Conservation (phyloP, 768 basidiomycete species). For the Trametes maxima region DNA sequence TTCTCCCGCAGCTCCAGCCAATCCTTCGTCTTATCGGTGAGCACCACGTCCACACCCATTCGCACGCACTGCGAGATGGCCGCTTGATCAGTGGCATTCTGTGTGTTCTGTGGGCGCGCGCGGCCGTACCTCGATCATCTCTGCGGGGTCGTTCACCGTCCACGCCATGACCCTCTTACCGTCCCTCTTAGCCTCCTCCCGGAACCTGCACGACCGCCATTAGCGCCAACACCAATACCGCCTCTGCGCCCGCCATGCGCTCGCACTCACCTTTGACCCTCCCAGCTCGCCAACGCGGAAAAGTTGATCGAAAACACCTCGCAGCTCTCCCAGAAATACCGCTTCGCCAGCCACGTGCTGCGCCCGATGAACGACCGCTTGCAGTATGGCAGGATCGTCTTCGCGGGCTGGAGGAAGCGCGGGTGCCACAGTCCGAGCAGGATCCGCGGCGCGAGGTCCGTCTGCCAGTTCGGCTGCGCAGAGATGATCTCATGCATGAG, state of each 20-base stretch:
- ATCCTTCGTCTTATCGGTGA: constrained; percentile 72
- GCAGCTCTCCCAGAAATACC: constrained; percentile 87
- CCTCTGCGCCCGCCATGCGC: background rate
- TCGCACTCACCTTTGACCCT: constrained; percentile 50
- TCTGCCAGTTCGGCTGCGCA: constrained; percentile 68
- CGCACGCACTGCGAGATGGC: constrained; percentile 51
- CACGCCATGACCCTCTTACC: constrained; percentile 91
- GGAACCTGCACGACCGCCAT: constrained; percentile 54
- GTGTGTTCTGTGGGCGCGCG: background rate
- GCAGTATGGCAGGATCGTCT: constrained; percentile 74
- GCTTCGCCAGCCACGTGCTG: constrained; percentile 67
- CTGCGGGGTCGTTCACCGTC: constrained; percentile 88
- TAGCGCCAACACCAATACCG: background rate
- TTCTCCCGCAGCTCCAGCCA: constrained; percentile 67
- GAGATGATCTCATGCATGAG: constrained; percentile 72
- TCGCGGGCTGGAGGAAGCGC: constrained; percentile 76
- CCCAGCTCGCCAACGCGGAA: constrained; percentile 60
- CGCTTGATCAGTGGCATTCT: background rate
- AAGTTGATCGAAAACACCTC: constrained; percentile 86
- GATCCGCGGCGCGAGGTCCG: constrained; percentile 73
- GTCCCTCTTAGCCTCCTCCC: constrained; percentile 68
- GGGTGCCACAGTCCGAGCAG: constrained; percentile 90
- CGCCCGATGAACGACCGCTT: constrained; percentile 81
- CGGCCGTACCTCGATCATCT: constrained; percentile 81
- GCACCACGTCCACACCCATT: constrained; percentile 78